phyloP scores from a whole-genome alignment of 179 eudicot genomes.

The Beta corolliflora region DNA sequence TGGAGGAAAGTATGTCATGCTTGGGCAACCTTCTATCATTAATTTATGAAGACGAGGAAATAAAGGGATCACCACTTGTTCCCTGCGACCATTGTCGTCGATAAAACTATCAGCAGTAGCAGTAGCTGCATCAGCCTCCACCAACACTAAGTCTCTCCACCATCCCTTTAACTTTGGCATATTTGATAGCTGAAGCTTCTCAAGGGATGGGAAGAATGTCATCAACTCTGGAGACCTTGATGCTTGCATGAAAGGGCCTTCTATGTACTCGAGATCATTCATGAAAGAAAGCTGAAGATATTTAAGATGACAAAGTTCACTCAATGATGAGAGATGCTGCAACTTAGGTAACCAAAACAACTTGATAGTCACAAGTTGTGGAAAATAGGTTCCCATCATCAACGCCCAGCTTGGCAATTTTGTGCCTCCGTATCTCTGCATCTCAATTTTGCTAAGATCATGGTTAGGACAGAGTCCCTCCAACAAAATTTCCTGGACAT shows the following conservation, averaged over 20 bases:
- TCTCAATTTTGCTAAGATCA: background rate
- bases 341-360: background rate
- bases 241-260: background rate
- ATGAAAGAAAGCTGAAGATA: background rate
- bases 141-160: slow-evolving; percentile 10
- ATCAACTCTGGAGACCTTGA: background rate
- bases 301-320: slow-evolving; percentile 14
- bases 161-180: slow-evolving; percentile 18
- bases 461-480: background rate
- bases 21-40: background rate
- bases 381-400: background rate
- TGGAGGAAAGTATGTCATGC: slow-evolving; percentile 4
- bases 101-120: background rate
- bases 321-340: slow-evolving; percentile 4
- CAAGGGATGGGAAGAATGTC: slow-evolving; percentile 30
- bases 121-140: background rate
- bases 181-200: background rate
- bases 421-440: background rate
- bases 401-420: slow-evolving; percentile 18
- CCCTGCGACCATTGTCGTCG: background rate
- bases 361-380: background rate
- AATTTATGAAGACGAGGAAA: slow-evolving; percentile 14
- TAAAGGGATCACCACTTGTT: background rate
- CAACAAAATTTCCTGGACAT: background rate
- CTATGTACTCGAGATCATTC: slow-evolving; percentile 5